These are phyloP conservation scores for Candida yuanshanica DNA, from an alignment of 805 yeast genomes.

Conservation along the genomic window DNA sequence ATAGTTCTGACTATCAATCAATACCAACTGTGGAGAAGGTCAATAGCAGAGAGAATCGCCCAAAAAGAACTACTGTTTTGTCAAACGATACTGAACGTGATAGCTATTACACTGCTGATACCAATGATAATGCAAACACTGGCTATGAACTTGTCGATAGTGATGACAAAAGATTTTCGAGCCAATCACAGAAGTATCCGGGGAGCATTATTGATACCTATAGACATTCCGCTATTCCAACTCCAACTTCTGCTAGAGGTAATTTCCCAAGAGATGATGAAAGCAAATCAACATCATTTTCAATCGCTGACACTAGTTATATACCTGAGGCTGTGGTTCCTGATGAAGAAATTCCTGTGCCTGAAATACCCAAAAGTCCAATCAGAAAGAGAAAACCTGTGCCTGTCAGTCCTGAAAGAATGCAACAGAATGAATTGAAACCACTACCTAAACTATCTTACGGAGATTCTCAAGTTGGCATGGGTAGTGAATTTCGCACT, in stretches of 20 bases:
- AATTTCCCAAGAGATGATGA: slow-evolving; percentile 6
- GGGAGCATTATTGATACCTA: slow-evolving; percentile 23
- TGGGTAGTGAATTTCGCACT: background rate
- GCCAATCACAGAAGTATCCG: slow-evolving; percentile 11
- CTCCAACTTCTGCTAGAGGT: slow-evolving; percentile 2
- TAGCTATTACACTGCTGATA: slow-evolving; percentile 2
- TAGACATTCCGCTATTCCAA: slow-evolving; percentile 8
- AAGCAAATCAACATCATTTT: slow-evolving; percentile 3
- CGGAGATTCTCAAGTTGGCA: background rate
- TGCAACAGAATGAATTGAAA: background rate
- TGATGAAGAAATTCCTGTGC: slow-evolving; percentile 12
- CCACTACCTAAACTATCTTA: background rate
- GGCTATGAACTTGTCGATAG: background rate
- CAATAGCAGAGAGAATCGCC: too few species aligned
- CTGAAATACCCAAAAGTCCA: slow-evolving; percentile 11
- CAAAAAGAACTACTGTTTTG: slow-evolving; percentile 1
- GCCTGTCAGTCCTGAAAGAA: background rate
- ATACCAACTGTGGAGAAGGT: background rate
- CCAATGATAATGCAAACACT: background rate
- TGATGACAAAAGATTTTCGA: background rate
- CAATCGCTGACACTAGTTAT: slow-evolving; percentile 8
- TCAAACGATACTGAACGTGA: slow-evolving; percentile 1
- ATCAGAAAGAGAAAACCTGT: background rate
- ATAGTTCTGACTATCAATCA: background rate
- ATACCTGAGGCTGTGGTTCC: slow-evolving; percentile 17